Evolutionary conservation across 2,329 filamentous ascomycete species (phyloP).

Genomic region (Pyrenophora teres): DNA sequence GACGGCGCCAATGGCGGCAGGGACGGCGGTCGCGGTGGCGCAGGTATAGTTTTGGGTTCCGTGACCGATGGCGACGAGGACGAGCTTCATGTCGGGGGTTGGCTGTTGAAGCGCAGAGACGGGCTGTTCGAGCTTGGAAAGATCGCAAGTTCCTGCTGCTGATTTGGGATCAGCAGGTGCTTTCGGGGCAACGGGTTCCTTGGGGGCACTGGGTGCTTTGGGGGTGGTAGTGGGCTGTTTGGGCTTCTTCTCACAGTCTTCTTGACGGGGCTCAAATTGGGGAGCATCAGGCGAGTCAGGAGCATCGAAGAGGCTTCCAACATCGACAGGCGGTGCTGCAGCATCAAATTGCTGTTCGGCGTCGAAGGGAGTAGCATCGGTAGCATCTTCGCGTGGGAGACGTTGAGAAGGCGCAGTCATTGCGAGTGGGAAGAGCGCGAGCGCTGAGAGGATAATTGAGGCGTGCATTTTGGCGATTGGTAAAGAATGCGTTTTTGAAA

Average conservation of each 20-base stretch:
- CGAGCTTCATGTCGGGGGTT: slow-evolving; percentile 39
- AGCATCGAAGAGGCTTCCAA: too few relatives aligned
- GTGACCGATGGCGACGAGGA: slow-evolving; percentile 53
- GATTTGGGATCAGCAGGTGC: too few relatives aligned
- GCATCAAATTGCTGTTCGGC: too few relatives aligned
- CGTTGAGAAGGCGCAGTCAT: slow-evolving; percentile 26
- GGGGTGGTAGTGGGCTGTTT: too few relatives aligned
- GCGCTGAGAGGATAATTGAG: slow-evolving; percentile 22
- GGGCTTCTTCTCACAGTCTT: slow-evolving; percentile 8
- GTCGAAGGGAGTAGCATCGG: too few relatives aligned
- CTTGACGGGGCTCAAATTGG: slow-evolving; percentile 20
- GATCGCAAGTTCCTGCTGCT: slow-evolving; percentile 27
- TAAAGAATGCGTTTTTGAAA: slow-evolving; percentile 3
- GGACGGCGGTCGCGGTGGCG: slow-evolving; percentile 31
- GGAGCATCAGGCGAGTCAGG: not conserved
- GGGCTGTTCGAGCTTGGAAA: slow-evolving; percentile 31
- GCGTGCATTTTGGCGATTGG: slow-evolving; percentile 29
- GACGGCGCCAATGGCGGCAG: slow-evolving; percentile 51
- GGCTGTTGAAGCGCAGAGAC: slow-evolving; percentile 33
- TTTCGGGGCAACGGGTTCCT: too few relatives aligned
- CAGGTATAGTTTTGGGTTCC: slow-evolving; percentile 60
- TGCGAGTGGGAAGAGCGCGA: slow-evolving; percentile 31
- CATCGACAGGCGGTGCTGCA: too few relatives aligned
- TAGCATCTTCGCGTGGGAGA: too few relatives aligned
- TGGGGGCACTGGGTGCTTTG: too few relatives aligned